A percentile compares a stretch with the other conserved stretches of the same genome.
Evolutionary conservation across 305 asterid species (phyloP).

Genomic region (Nicotiana rustica): DNA sequence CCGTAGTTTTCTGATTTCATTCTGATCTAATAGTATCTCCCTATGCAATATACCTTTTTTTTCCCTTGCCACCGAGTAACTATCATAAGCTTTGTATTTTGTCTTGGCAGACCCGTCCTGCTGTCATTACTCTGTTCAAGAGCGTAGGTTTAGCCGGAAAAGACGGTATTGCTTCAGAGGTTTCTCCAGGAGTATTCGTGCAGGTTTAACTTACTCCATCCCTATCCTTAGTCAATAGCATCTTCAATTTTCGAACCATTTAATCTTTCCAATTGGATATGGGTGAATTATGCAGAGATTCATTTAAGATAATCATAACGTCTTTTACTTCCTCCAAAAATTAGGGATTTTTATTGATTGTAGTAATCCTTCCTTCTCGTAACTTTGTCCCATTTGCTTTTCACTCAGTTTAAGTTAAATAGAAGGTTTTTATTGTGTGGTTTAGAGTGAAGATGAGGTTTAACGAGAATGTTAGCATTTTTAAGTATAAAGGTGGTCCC

Average conservation of each 20-base stretch:
- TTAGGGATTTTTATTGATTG: conserved; percentile 1
- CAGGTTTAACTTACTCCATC: conserved; percentile 61
- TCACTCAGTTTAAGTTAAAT: neutral
- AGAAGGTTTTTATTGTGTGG: neutral
- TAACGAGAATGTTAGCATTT: neutral
- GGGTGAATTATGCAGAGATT: neutral
- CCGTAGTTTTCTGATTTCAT: conserved; percentile 22
- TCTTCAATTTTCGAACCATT: neutral
- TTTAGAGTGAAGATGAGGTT: neutral
- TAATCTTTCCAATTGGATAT: conserved; percentile 7
- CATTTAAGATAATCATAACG: neutral
- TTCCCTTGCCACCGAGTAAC: conserved; percentile 4
- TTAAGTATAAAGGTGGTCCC: neutral
- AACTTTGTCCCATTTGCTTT: neutral
- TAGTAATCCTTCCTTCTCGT: neutral
- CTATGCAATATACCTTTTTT: conserved; percentile 37
- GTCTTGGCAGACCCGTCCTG: conserved; percentile 79
- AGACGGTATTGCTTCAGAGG: conserved; percentile 82
- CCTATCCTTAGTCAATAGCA: neutral
- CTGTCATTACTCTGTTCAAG: conserved; percentile 72
- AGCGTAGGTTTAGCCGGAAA: conserved; percentile 80
- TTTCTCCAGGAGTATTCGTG: conserved; percentile 89
- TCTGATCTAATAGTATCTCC: neutral
- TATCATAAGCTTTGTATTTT: conserved; percentile 37
- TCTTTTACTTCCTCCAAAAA: neutral